Evolutionary conservation across 2,329 filamentous ascomycete genomes (phyloP).

Genomic region (Shiraia bambusicola): DNA sequence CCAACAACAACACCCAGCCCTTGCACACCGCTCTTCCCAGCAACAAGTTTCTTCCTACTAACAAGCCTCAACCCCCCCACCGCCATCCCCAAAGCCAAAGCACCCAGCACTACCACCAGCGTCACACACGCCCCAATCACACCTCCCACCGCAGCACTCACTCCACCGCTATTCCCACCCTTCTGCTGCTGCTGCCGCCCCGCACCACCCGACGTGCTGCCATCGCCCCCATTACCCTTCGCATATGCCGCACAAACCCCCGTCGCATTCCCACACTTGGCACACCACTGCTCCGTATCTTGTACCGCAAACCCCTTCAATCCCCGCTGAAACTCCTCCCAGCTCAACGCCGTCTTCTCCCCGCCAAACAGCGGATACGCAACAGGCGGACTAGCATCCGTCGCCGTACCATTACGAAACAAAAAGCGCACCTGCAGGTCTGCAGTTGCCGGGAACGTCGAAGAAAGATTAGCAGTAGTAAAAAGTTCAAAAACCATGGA

Average conservation of each 20-base stretch:
- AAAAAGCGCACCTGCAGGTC: conserved; percentile 62
- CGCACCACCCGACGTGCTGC: conserved; percentile 1
- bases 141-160: conserved; percentile 73
- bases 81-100: conserved; percentile 55
- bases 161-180: conserved; percentile 44
- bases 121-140: conserved; percentile 76
- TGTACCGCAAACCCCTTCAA: conserved; percentile 69
- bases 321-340: conserved; percentile 64
- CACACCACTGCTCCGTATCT: conserved; percentile 70
- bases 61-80: conserved; percentile 61
- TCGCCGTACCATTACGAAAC: conserved; percentile 63
- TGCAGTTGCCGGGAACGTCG: conserved; percentile 46
- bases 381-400: conserved; percentile 46
- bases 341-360: conserved; percentile 59
- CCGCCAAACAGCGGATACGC: conserved; percentile 65
- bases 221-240: conserved; percentile 15
- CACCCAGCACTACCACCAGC: conserved; percentile 61
- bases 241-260: conserved; percentile 62
- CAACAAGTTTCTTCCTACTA: conserved; percentile 52
- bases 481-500: conserved; percentile 77
- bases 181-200: conserved; percentile 5
- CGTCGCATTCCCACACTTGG: conserved; percentile 70
- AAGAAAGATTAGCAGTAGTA: conserved; percentile 47
- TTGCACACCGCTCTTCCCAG: no score
- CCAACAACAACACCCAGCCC: conserved; percentile 2